A percentile compares a stretch with the other conserved stretches of the same genome.
Evolutionary conservation across 305 asterid genomes (phyloP).

Genomic region (Andrographis paniculata): DNA sequence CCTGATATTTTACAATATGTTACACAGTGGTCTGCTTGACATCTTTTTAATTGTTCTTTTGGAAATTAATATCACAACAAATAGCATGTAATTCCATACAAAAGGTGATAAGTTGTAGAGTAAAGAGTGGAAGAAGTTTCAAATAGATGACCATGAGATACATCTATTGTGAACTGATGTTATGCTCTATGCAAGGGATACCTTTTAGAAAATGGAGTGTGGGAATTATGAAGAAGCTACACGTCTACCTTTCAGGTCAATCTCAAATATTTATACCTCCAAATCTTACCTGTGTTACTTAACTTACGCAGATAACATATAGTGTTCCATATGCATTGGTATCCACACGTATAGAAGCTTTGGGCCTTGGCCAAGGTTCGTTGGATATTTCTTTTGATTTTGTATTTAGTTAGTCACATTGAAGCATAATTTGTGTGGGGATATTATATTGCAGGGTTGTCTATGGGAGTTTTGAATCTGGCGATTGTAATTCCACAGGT

Average conservation of each 20-base stretch:
- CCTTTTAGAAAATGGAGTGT: neutral
- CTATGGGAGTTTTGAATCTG: constrained; percentile 79
- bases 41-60: too few relatives aligned
- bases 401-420: constrained; percentile 7
- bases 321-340: constrained; percentile 80
- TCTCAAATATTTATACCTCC: neutral
- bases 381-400: constrained; percentile 16
- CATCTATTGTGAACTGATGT: too few relatives aligned
- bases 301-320: constrained; percentile 53
- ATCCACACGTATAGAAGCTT: constrained; percentile 55
- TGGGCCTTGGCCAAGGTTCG: constrained; percentile 84
- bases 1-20: too few relatives aligned
- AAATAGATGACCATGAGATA: too few relatives aligned
- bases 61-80: too few relatives aligned
- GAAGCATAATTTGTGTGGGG: constrained; percentile 15
- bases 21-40: too few relatives aligned
- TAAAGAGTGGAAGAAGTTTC: too few relatives aligned
- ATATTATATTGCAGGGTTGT: constrained; percentile 46
- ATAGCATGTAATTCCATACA: too few relatives aligned
- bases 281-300: constrained; percentile 10
- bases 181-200: too few relatives aligned
- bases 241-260: neutral
- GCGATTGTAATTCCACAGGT: constrained; percentile 83
- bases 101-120: too few relatives aligned
- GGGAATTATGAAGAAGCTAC: constrained; percentile 2